Conservation (phyloP, 2,329 filamentous ascomycete species). For the Fusarium hostae region DNA sequence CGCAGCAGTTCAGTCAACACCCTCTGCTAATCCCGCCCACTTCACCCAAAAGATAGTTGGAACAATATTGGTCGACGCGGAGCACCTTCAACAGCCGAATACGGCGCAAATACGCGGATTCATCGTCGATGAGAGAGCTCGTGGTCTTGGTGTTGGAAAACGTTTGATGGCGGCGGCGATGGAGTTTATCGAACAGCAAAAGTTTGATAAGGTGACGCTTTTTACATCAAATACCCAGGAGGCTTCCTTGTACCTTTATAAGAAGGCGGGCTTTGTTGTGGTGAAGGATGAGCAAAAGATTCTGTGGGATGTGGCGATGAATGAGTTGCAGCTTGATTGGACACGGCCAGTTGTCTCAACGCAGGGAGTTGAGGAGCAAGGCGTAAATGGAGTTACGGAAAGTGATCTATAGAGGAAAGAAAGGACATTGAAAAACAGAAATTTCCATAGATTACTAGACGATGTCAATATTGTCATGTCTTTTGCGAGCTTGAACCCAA, state of each 20-base stretch:
- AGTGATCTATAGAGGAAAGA: background rate
- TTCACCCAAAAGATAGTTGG: constrained; percentile 25
- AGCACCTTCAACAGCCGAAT: background rate
- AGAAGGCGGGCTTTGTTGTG: constrained; percentile 8
- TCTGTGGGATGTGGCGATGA: constrained; percentile 23
- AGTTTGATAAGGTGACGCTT: constrained; percentile 16
- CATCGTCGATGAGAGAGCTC: constrained; percentile 27
- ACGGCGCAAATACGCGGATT: constrained; percentile 30
- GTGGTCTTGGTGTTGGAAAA: constrained; percentile 21
- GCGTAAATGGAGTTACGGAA: background rate
- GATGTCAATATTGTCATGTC: background rate
- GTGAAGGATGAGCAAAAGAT: constrained; percentile 14
- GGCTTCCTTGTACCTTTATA: constrained; percentile 11
- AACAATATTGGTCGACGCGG: constrained; percentile 14
- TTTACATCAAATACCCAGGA: constrained; percentile 9
- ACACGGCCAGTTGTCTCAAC: background rate
- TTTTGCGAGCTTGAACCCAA: background rate
- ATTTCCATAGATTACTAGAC: background rate
- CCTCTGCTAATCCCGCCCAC: background rate
- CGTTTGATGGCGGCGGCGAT: constrained; percentile 9
- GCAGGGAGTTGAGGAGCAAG: background rate
- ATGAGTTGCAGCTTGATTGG: constrained; percentile 29
- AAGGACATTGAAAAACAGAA: background rate
- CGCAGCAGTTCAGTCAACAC: constrained; percentile 2
- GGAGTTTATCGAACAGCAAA: constrained; percentile 16